These are phyloP conservation scores for Yamadazyma siamensis DNA, from an alignment of 1,139 yeast genomes.

Conservation along the genomic window DNA sequence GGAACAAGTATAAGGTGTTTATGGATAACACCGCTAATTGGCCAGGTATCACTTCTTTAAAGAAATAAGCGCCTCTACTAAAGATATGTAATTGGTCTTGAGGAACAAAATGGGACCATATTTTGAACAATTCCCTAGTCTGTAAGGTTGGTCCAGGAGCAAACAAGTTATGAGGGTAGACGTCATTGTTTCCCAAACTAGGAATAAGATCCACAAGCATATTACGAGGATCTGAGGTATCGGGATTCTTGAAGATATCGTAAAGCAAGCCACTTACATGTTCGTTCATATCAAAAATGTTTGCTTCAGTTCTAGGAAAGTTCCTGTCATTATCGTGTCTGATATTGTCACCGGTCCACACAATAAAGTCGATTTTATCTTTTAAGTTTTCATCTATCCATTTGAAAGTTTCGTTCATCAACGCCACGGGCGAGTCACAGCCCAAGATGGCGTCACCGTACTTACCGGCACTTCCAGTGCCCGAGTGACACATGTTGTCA, in stretches of 20 bases:
- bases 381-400: conserved; percentile 64
- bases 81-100: conserved; percentile 73
- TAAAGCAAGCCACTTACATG: conserved; percentile 53
- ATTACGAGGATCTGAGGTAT: conserved; percentile 42
- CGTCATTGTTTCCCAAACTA: conserved; percentile 81
- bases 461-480: conserved; percentile 52
- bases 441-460: conserved; percentile 76
- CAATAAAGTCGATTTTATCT: conserved; percentile 77
- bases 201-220: conserved; percentile 57
- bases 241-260: conserved; percentile 44
- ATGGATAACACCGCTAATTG: conserved; percentile 74
- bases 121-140: conserved; percentile 68
- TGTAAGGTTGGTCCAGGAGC: conserved; percentile 84
- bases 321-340: conserved; percentile 80
- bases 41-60: conserved; percentile 73
- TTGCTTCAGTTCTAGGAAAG: conserved; percentile 66
- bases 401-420: conserved; percentile 60
- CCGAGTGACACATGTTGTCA: conserved; percentile 57
- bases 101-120: conserved; percentile 77
- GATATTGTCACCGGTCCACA: conserved; percentile 90
- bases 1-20: conserved; percentile 72
- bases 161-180: conserved; percentile 81
- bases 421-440: conserved; percentile 62
- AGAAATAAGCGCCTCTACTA: conserved; percentile 70
- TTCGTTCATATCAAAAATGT: conserved; percentile 68